Evolutionary conservation across 208 protist genomes (phyloP).

Genomic region (Crithidia sp.): DNA sequence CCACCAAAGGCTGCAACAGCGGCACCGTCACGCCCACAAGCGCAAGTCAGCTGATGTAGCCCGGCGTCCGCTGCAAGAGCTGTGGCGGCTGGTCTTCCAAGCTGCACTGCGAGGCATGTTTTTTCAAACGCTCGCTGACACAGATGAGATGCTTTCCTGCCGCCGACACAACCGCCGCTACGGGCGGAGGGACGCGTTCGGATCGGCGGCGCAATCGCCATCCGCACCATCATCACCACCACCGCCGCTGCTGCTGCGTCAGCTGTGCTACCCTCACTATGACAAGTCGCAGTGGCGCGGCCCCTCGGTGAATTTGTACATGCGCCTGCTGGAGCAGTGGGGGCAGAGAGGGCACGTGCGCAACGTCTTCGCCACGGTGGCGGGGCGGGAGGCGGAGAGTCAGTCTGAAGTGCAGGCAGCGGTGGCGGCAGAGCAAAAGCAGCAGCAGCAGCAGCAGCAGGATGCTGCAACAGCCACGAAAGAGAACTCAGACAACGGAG

Average conservation of each 20-base stretch:
- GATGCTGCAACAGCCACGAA: neutral
- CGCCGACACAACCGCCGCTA: too few relatives aligned
- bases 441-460: neutral
- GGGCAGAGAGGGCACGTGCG: conserved; percentile 39
- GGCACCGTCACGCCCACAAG: neutral
- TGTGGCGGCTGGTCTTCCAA: conserved; percentile 19
- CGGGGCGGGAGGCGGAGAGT: conserved; percentile 28
- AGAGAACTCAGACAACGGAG: too few relatives aligned
- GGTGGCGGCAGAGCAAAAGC: conserved; percentile 11
- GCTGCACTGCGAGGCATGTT: conserved; percentile 20
- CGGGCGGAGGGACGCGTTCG: too few relatives aligned
- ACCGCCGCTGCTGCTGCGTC: conserved; percentile 12
- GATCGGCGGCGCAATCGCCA: too few relatives aligned
- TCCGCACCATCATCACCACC: neutral
- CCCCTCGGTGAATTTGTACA: conserved; percentile 51
- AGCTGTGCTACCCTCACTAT: conserved; percentile 33
- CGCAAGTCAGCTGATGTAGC: neutral
- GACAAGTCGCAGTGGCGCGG: conserved; percentile 38
- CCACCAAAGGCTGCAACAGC: neutral
- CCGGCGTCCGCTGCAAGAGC: conserved; percentile 11
- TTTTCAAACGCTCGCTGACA: neutral
- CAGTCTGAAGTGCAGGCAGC: conserved; percentile 23
- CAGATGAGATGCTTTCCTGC: neutral
- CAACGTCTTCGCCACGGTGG: conserved; percentile 44
- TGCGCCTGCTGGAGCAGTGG: conserved; percentile 65